phyloP scores from a whole-genome alignment of 371 early-diverging fungal genomes.

The Rhizopus delemar region DNA sequence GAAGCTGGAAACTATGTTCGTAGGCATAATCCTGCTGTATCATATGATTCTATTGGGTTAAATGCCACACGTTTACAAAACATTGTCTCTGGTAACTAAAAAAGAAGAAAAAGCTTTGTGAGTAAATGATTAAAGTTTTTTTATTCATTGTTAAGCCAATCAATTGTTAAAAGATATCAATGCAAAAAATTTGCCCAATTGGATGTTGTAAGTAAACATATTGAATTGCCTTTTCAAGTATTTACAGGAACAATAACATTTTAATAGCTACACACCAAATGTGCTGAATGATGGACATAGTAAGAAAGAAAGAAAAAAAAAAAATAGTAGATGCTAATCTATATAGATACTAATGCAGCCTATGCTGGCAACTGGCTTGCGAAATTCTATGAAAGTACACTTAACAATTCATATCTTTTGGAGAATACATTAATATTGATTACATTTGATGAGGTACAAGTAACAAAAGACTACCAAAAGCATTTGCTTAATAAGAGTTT shows the following conservation, averaged over 20 bases:
- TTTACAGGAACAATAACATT: too few relatives aligned
- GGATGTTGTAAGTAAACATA: constrained; percentile 18
- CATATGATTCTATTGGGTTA: constrained; percentile 40
- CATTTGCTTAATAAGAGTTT: too few relatives aligned
- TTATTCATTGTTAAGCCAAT: constrained; percentile 5
- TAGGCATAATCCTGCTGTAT: constrained; percentile 56
- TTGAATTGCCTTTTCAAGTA: too few relatives aligned
- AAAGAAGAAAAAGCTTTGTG: too few relatives aligned
- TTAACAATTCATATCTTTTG: constrained; percentile 25
- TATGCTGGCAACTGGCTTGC: constrained; percentile 36
- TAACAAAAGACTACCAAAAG: background rate
- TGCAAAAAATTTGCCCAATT: constrained; percentile 22
- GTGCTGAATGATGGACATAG: constrained; percentile 34
- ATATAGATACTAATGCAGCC: constrained; percentile 26
- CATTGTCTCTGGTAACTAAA: constrained; percentile 33
- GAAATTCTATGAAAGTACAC: constrained; percentile 26
- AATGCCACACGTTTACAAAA: constrained; percentile 36
- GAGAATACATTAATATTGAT: constrained; percentile 29
- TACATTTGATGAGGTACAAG: constrained; percentile 33
- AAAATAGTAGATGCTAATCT: background rate
- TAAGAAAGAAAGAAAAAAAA: background rate
- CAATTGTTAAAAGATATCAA: constrained; percentile 24
- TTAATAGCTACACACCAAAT: constrained; percentile 26
- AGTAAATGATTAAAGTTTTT: too few relatives aligned
- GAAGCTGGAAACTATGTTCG: constrained; percentile 30